Conservation (phyloP, 2,329 filamentous ascomycete genomes). For the Xenoacremonium recifei region DNA sequence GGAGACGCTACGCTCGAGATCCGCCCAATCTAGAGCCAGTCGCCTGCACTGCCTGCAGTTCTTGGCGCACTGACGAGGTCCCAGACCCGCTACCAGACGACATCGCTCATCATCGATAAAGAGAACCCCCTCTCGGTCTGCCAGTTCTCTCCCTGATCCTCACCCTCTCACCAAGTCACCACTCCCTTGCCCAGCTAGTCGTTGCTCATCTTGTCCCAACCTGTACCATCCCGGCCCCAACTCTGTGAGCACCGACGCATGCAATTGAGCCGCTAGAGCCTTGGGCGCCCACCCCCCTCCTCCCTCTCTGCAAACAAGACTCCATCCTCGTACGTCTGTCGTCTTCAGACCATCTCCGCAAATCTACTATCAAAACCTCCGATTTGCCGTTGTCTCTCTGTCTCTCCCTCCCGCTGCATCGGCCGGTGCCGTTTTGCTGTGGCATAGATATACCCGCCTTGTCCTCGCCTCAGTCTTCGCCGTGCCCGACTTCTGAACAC, state of each 20-base stretch:
- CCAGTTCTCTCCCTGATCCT: conserved; percentile 18
- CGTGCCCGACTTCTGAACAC: conserved; percentile 16
- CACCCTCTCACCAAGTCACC: conserved; percentile 15
- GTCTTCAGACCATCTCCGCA: background rate
- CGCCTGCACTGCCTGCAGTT: background rate
- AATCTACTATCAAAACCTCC: background rate
- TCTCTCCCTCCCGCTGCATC: background rate
- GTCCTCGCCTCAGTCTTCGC: conserved; percentile 7
- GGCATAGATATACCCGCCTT: conserved; percentile 3
- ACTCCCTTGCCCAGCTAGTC: conserved; percentile 18
- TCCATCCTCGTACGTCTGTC: background rate
- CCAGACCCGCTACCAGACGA: conserved; percentile 20
- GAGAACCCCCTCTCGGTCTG: conserved; percentile 18
- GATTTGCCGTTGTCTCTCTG: background rate
- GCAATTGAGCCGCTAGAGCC: conserved; percentile 20
- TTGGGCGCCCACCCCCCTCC: background rate
- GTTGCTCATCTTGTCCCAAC: conserved; percentile 17
- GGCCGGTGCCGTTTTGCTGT: background rate
- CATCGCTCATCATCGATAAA: conserved; percentile 28
- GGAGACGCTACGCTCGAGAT: background rate
- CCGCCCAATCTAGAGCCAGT: background rate
- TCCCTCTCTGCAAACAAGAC: conserved; percentile 3
- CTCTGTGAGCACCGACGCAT: conserved; percentile 14
- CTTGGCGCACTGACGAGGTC: conserved; percentile 6
- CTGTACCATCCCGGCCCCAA: conserved; percentile 14